Evolutionary conservation across 805 yeast genomes (phyloP), one percentile per base, ranked within the genome.

Genomic region (Citeromyces matritensis): DNA sequence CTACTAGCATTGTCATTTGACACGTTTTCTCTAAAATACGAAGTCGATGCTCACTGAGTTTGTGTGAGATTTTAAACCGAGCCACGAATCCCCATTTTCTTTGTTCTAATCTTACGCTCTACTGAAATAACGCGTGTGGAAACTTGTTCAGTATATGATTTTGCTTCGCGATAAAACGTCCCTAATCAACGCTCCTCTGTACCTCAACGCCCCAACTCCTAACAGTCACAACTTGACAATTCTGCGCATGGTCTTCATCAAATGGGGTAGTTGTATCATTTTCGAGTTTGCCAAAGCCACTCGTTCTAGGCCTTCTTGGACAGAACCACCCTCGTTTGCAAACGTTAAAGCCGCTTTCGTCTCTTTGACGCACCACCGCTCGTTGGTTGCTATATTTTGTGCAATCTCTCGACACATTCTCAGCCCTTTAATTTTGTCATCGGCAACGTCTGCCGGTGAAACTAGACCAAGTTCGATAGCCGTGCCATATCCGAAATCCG

Each of bases 361-460:
- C 9, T 85, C 86, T 37, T 51, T 59, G 24, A 79, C 58, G 12
- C 82, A 81, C 55, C 80, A 73, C 17, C 58, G 63, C 27, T 64
- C 60, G 46, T 66, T 60, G 2, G 35, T 32, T 24, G 62, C 59
- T 23, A 79, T 69, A 11, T 42, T 48, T 4, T 34, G 35, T 0
- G 80, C 88, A 26, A 72, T 41, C 21, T 57, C 53, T 6, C 55
- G 31, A n/a, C 79, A 78, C 17, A 53, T 45, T 4, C 52, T 53
- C 9, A 74, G 37, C 0, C 76, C 84, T 1, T 53, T 51, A 7
- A 63, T 59, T 38, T 65, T 63, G 36, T 60, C 58, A 0, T 61
- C 62, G 14, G 52, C 53, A 1, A 71, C 61, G 34, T 53, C 54
- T 24, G 43, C 40, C 2, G 9, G 30, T 34, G 70, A 57, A 2